Conservation (phyloP, 202 grass and related monocot genomes). For the Thinopyrum obtusiflorum region DNA sequence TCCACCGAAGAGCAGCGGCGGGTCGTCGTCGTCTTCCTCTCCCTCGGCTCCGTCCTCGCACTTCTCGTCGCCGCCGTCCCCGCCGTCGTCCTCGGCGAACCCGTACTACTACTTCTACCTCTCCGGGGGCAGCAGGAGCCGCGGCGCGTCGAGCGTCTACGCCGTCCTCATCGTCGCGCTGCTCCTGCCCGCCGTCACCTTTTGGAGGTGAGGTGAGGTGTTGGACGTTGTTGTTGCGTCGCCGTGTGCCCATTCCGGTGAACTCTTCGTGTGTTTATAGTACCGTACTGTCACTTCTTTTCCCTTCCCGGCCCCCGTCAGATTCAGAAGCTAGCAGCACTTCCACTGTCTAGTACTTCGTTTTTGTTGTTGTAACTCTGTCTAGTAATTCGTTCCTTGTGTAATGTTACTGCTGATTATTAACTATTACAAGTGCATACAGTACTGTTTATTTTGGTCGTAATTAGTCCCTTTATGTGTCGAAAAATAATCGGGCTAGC, state of each 20-base stretch:
- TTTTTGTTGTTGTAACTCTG: neutral
- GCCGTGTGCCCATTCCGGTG: neutral
- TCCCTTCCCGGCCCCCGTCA: neutral
- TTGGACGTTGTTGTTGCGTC: neutral
- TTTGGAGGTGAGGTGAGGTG: constrained; percentile 27
- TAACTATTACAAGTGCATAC: neutral
- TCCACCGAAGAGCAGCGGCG: neutral
- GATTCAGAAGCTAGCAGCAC: neutral
- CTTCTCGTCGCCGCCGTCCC: constrained; percentile 40
- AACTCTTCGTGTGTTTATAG: neutral
- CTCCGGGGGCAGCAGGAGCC: constrained; percentile 35
- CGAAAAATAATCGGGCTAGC: neutral
- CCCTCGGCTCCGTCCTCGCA: constrained; percentile 7
- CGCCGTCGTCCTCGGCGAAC: constrained; percentile 19
- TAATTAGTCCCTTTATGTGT: neutral
- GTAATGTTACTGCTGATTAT: neutral
- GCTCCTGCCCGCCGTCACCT: constrained; percentile 17
- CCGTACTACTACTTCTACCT: constrained; percentile 89
- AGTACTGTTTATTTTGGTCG: neutral
- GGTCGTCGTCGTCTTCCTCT: neutral
- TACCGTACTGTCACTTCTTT: neutral
- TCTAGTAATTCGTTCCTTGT: neutral
- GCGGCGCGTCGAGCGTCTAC: constrained; percentile 6
- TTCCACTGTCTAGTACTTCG: neutral
- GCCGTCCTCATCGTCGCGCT: constrained; percentile 22